Percentiles rank a stretch among this genome's conserved stretches.
These are phyloP conservation scores for Fusarium nematophilum DNA, from an alignment of 2,329 filamentous ascomycete genomes.

Conservation along the genomic window DNA sequence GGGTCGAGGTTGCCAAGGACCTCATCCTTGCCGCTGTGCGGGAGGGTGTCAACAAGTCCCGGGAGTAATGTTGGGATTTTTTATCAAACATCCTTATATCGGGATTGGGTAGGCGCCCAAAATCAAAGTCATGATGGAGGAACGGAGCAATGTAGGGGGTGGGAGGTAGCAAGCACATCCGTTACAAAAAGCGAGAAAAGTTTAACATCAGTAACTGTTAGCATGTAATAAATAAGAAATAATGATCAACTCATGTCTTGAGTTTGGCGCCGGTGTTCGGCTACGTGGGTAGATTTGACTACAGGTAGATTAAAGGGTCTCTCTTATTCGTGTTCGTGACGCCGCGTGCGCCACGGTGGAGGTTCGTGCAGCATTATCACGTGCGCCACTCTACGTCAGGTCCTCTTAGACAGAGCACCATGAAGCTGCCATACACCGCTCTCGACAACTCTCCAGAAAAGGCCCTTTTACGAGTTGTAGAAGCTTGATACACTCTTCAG, in stretches of 20 bases:
- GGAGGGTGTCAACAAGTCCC: constrained; percentile 61
- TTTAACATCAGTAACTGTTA: constrained; percentile 13
- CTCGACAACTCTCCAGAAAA: background rate
- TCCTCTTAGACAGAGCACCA: too few species aligned
- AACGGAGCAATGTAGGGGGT: constrained; percentile 26
- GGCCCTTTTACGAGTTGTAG: background rate
- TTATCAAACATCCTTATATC: constrained; percentile 26
- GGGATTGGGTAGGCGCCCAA: too few species aligned
- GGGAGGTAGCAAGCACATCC: constrained; percentile 20
- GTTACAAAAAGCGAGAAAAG: constrained; percentile 4
- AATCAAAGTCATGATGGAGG: too few species aligned
- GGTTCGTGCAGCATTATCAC: background rate
- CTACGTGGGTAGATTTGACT: too few species aligned
- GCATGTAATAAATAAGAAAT: constrained; percentile 38
- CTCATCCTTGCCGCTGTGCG: constrained; percentile 87
- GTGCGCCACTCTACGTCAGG: too few species aligned
- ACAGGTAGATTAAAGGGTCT: too few species aligned
- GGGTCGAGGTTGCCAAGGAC: constrained; percentile 87
- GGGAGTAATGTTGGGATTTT: constrained; percentile 41
- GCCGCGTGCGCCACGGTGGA: background rate
- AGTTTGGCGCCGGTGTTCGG: too few species aligned
- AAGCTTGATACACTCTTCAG: background rate
- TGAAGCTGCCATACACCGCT: constrained; percentile 27
- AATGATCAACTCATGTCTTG: constrained; percentile 19
- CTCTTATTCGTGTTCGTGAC: constrained; percentile 38